phyloP scores from a whole-genome alignment of 495 filamentous ascomycete species.

The Penicillium bovifimosum region DNA sequence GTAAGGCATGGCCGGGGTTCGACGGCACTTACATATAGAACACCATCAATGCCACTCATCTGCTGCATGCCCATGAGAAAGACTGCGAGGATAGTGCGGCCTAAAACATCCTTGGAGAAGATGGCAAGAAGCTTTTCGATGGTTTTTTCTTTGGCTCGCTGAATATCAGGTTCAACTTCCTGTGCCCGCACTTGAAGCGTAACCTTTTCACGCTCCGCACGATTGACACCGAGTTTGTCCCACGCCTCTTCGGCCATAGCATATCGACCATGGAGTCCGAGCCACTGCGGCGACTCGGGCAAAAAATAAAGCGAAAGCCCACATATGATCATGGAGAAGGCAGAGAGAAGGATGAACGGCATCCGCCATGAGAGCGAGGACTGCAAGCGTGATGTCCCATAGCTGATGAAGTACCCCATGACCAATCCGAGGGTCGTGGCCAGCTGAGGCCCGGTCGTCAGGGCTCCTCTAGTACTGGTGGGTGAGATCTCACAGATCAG shows the following conservation, averaged over 20 bases:
- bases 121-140: conserved; percentile 25
- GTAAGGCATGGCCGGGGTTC: too few species aligned
- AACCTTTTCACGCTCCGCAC: conserved; percentile 47
- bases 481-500: conserved; percentile 60
- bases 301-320: conserved; percentile 34
- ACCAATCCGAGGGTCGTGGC: conserved; percentile 48
- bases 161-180: background rate
- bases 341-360: conserved; percentile 45
- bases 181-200: conserved; percentile 8
- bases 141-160: background rate
- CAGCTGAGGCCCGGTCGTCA: conserved; percentile 53
- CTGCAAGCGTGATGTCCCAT: conserved; percentile 45
- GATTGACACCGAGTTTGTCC: conserved; percentile 44
- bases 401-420: conserved; percentile 58
- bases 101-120: conserved; percentile 37
- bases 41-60: conserved; percentile 44
- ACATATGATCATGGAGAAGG: conserved; percentile 36
- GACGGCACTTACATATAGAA: conserved; percentile 42
- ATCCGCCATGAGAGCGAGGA: conserved; percentile 54
- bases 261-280: conserved; percentile 35
- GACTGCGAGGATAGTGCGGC: conserved; percentile 33
- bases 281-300: conserved; percentile 47
- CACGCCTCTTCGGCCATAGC: conserved; percentile 32
- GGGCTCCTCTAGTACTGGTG: conserved; percentile 40
- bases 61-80: conserved; percentile 44